Evolutionary conservation across 1,284 basidiomycete species (phyloP).

Genomic region (Athelia psychrophila): DNA sequence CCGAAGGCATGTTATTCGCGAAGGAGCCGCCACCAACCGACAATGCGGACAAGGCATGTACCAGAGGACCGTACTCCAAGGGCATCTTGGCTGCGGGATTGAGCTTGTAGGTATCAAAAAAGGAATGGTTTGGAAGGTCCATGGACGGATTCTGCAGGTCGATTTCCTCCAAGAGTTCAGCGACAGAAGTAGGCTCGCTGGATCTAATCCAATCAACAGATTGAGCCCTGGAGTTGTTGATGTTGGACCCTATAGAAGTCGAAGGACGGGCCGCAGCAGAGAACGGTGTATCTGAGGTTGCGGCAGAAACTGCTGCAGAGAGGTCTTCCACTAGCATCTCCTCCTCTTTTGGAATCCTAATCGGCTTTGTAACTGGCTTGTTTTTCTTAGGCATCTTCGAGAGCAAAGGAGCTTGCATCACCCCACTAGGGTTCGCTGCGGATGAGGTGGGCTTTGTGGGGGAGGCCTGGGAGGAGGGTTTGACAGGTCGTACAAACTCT

Average conservation of each 20-base stretch:
- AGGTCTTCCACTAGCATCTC: constrained; percentile 47
- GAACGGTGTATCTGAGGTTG: constrained; percentile 41
- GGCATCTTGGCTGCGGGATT: constrained; percentile 73
- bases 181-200: constrained; percentile 47
- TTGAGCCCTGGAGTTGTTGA: constrained; percentile 56
- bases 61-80: constrained; percentile 75
- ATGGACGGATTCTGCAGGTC: constrained; percentile 56
- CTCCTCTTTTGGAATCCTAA: constrained; percentile 55
- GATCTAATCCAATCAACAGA: constrained; percentile 45
- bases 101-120: constrained; percentile 70
- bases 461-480: constrained; percentile 7
- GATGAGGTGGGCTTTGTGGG: neutral
- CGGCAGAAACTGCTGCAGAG: constrained; percentile 40
- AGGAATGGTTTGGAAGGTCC: constrained; percentile 63
- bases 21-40: constrained; percentile 85
- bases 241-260: constrained; percentile 37
- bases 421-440: constrained; percentile 9
- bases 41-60: constrained; percentile 79
- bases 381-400: constrained; percentile 81
- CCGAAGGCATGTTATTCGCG: constrained; percentile 74
- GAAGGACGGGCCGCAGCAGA: constrained; percentile 31
- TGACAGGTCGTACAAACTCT: constrained; percentile 1
- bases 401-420: constrained; percentile 62
- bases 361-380: constrained; percentile 59
- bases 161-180: constrained; percentile 64